phyloP scores from a whole-genome alignment of 805 yeast genomes.

The Pichia sporocuriosa region DNA sequence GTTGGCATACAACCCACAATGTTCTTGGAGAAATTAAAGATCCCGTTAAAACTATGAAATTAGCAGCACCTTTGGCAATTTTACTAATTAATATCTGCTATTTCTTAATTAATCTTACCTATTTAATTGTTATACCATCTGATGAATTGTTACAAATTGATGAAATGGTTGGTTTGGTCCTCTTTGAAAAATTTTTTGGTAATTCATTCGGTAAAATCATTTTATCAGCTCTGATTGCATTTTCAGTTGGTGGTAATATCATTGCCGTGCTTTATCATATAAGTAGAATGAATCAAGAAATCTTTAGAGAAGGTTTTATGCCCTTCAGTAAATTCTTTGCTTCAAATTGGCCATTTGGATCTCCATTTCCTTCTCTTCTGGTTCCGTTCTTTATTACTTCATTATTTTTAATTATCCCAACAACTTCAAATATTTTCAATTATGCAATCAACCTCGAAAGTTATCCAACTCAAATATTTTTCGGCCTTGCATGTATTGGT shows the following conservation, averaged over 20 bases:
- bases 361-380: slow-evolving; percentile 42
- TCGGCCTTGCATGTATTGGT: slow-evolving; percentile 49
- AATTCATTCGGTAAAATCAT: slow-evolving; percentile 39
- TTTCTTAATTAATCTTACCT: slow-evolving; percentile 42
- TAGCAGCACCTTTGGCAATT: slow-evolving; percentile 49
- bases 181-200: slow-evolving; percentile 48
- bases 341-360: slow-evolving; percentile 48
- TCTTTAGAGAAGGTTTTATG: slow-evolving; percentile 47
- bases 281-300: slow-evolving; percentile 50
- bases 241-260: slow-evolving; percentile 51
- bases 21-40: slow-evolving; percentile 49
- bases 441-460: slow-evolving; percentile 48
- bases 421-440: slow-evolving; percentile 43
- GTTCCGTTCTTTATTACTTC: slow-evolving; percentile 39
- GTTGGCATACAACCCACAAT: slow-evolving; percentile 51
- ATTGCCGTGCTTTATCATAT: slow-evolving; percentile 48
- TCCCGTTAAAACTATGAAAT: slow-evolving; percentile 42
- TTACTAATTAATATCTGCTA: slow-evolving; percentile 38
- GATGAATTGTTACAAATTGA: slow-evolving; percentile 40
- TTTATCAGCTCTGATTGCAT: slow-evolving; percentile 43
- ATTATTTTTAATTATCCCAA: slow-evolving; percentile 36
- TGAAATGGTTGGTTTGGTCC: slow-evolving; percentile 44
- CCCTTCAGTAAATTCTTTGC: slow-evolving; percentile 47
- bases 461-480: slow-evolving; percentile 43
- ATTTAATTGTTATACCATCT: slow-evolving; percentile 43